Conservation (phyloP, 129 eudicot genomes). For the Deinandra increscens region DNA sequence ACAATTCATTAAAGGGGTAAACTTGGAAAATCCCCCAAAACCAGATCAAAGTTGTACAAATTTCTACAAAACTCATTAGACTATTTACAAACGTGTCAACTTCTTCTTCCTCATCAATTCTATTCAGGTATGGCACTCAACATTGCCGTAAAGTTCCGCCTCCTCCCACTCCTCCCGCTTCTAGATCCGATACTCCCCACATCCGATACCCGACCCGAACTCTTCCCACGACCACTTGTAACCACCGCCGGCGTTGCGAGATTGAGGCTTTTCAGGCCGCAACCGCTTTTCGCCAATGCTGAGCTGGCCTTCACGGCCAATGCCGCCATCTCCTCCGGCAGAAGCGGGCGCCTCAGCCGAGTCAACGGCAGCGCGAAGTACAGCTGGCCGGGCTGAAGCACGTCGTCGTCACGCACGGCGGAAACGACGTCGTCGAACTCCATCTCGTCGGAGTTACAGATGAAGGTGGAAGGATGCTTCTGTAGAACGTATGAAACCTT, state of each 20-base stretch:
- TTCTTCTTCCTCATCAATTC: background rate
- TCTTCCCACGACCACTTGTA: slow-evolving; percentile 25
- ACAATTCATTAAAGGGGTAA: slow-evolving; percentile 24
- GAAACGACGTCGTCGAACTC: slow-evolving; percentile 71
- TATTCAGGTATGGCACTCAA: slow-evolving; percentile 78
- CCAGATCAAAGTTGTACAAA: background rate
- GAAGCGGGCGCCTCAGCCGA: slow-evolving; percentile 46
- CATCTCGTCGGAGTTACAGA: slow-evolving; percentile 86
- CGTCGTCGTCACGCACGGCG: slow-evolving; percentile 56
- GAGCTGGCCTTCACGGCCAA: slow-evolving; percentile 84
- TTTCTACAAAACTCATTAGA: slow-evolving; percentile 18
- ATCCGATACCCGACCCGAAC: slow-evolving; percentile 46
- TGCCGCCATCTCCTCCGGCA: slow-evolving; percentile 92
- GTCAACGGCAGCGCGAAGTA: slow-evolving; percentile 67
- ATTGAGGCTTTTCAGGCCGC: slow-evolving; percentile 14
- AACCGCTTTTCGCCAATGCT: slow-evolving; percentile 55
- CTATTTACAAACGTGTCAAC: slow-evolving; percentile 23
- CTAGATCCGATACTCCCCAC: slow-evolving; percentile 28
- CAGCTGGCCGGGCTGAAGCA: slow-evolving; percentile 62
- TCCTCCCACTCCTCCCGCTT: slow-evolving; percentile 32
- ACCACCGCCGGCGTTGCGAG: slow-evolving; percentile 17
- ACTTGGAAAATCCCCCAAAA: slow-evolving; percentile 27
- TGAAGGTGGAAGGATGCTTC: slow-evolving; percentile 51
- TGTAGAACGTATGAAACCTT: slow-evolving; percentile 58
- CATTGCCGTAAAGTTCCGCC: slow-evolving; percentile 40